These are phyloP conservation scores for Cyberlindnera maclurae DNA, from an alignment of 805 yeast genomes.

Conservation along the genomic window DNA sequence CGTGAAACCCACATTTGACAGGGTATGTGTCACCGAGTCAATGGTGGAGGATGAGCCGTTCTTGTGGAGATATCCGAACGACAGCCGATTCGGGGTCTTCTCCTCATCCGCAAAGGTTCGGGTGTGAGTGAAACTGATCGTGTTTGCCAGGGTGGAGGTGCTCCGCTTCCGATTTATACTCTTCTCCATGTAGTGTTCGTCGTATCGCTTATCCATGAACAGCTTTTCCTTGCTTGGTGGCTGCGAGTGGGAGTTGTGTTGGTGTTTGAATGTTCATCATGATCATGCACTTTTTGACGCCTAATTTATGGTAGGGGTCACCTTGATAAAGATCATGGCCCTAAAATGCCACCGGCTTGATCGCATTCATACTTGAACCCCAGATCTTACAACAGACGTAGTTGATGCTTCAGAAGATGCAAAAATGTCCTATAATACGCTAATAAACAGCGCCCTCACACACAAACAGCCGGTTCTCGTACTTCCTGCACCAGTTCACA, in stretches of 20 bases:
- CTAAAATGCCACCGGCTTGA: no score
- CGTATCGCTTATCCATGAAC: no score
- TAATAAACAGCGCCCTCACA: conserved; percentile 65
- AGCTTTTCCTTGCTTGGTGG: no score
- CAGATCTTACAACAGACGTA: no score
- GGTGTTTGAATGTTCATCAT: no score
- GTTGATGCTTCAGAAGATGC: no score
- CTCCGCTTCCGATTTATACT: conserved; percentile 16
- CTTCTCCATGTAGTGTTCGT: conserved; percentile 2
- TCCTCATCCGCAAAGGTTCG: conserved; percentile 5
- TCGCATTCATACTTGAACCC: no score
- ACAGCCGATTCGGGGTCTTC: neutral
- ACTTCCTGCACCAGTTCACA: conserved; percentile 68
- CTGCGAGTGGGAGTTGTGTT: no score
- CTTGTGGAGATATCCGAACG: conserved; percentile 12
- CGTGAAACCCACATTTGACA: conserved; percentile 24
- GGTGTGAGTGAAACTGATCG: conserved; percentile 23
- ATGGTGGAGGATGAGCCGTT: conserved; percentile 21
- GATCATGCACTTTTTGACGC: no score
- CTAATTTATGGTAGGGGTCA: no score
- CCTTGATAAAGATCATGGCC: no score
- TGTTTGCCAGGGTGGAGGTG: conserved; percentile 22
- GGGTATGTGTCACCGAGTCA: conserved; percentile 18
- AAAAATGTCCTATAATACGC: neutral
- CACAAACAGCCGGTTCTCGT: conserved; percentile 65